Evolutionary conservation across 768 basidiomycete genomes (phyloP).

Genomic region (Panaeolus papilionaceus): DNA sequence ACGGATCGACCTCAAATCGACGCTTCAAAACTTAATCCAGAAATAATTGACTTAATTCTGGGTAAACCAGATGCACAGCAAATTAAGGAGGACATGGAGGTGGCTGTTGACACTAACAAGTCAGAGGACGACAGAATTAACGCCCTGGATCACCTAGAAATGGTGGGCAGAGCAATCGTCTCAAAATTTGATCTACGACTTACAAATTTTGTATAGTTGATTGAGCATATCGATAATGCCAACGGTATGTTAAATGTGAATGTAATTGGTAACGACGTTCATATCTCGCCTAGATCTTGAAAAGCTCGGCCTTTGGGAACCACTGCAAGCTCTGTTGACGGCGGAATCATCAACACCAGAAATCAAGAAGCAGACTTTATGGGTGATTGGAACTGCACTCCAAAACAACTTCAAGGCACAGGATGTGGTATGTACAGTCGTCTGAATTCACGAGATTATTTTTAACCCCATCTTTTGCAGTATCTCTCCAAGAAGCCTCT

Average conservation of each 20-base stretch:
- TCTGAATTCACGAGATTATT: background rate
- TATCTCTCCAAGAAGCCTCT: constrained; percentile 73
- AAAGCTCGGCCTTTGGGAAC: constrained; percentile 80
- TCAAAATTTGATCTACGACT: constrained; percentile 5
- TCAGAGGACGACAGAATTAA: constrained; percentile 64
- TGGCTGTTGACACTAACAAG: constrained; percentile 62
- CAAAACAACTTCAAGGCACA: constrained; percentile 93
- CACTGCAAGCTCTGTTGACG: constrained; percentile 68
- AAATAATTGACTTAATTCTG: constrained; percentile 83
- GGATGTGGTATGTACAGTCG: constrained; percentile 58
- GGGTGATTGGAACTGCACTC: constrained; percentile 89
- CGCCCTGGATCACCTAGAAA: constrained; percentile 86
- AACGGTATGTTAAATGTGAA: constrained; percentile 56
- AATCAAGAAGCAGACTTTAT: constrained; percentile 72
- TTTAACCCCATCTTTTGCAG: constrained; percentile 38
- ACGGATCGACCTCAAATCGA: constrained; percentile 39
- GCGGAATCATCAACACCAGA: constrained; percentile 59
- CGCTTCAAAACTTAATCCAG: constrained; percentile 72
- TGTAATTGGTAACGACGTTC: background rate
- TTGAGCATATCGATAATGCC: constrained; percentile 92
- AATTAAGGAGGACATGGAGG: constrained; percentile 81
- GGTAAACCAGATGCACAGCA: constrained; percentile 82
- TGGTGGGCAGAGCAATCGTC: constrained; percentile 55
- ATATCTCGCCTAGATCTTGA: constrained; percentile 61
- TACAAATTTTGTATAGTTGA: constrained; percentile 52